Percentiles rank a stretch among this genome's conserved stretches.
phyloP scores from a whole-genome alignment of 2,329 filamentous ascomycete species.

The Phaeomoniella chlamydospora region DNA sequence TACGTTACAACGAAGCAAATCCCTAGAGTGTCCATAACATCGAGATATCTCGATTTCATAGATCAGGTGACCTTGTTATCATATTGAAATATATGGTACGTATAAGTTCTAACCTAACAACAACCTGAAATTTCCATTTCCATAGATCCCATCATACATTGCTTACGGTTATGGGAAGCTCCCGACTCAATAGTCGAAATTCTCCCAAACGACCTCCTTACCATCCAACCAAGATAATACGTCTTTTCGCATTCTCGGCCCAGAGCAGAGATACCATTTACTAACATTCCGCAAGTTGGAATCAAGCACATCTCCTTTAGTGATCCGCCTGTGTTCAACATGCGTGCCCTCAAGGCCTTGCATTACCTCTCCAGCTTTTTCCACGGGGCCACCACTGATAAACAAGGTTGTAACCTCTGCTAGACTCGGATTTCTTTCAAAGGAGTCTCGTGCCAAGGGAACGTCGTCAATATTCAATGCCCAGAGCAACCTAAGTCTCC shows the following conservation, averaged over 20 bases:
- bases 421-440: slow-evolving; percentile 39
- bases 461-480: slow-evolving; percentile 48
- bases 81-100: too few species aligned
- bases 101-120: too few species aligned
- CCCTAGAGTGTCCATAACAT: too few species aligned
- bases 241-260: slow-evolving; percentile 31
- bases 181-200: slow-evolving; percentile 49
- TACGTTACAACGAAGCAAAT: too few species aligned
- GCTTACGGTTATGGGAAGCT: too few species aligned
- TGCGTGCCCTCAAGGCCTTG: slow-evolving; percentile 13
- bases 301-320: slow-evolving; percentile 35
- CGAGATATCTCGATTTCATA: too few species aligned
- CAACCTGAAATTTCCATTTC: too few species aligned
- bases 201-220: slow-evolving; percentile 42
- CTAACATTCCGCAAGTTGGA: slow-evolving; percentile 20
- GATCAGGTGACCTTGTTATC: too few species aligned
- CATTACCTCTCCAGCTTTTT: slow-evolving; percentile 17
- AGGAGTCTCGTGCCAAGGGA: slow-evolving; percentile 43
- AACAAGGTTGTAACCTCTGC: slow-evolving; percentile 44
- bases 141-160: too few species aligned
- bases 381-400: slow-evolving; percentile 36
- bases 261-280: slow-evolving; percentile 48
- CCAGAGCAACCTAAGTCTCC: slow-evolving; percentile 50
- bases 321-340: slow-evolving; percentile 14
- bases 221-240: slow-evolving; percentile 40